Percentiles rank a stretch among this genome's conserved stretches.
Evolutionary conservation across 75 land plant genomes (phyloP).

Genomic region (Azolla pinnata): DNA sequence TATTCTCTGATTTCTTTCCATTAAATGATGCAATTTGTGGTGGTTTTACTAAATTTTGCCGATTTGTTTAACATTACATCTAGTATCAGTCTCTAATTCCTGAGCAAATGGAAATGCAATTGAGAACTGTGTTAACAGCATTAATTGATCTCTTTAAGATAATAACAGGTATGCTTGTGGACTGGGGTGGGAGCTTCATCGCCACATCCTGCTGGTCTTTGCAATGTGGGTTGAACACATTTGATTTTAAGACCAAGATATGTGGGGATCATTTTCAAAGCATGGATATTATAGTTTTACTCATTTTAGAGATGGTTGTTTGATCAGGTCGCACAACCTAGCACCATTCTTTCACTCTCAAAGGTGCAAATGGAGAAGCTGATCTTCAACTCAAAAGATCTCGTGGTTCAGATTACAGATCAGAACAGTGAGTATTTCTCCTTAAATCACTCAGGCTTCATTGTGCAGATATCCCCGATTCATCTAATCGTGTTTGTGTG

Average conservation of each 20-base stretch:
- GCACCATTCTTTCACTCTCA: conserved; percentile 41
- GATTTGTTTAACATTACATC: too few species aligned
- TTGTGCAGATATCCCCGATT: not conserved
- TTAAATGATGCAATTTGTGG: not conserved
- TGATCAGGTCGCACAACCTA: conserved; percentile 57
- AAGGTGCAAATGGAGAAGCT: conserved; percentile 69
- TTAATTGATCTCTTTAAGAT: too few species aligned
- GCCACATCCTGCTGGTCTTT: conserved; percentile 1
- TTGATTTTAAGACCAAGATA: too few species aligned
- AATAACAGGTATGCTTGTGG: conserved; percentile 1
- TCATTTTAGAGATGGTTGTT: not conserved
- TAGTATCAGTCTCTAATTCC: too few species aligned
- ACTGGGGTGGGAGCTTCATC: not conserved
- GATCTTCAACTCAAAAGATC: conserved; percentile 52
- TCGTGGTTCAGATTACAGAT: conserved; percentile 48
- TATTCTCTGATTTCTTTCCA: not conserved
- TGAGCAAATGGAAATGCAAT: too few species aligned
- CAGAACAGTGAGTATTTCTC: conserved; percentile 47
- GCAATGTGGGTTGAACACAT: conserved; percentile 1
- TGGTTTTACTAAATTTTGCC: too few species aligned
- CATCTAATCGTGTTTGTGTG: not conserved
- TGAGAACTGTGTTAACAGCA: too few species aligned
- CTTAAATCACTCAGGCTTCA: not conserved
- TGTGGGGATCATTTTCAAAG: too few species aligned
- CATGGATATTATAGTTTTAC: too few species aligned